phyloP scores from a whole-genome alignment of 176 grass and related monocot genomes.

The Poa annua region DNA sequence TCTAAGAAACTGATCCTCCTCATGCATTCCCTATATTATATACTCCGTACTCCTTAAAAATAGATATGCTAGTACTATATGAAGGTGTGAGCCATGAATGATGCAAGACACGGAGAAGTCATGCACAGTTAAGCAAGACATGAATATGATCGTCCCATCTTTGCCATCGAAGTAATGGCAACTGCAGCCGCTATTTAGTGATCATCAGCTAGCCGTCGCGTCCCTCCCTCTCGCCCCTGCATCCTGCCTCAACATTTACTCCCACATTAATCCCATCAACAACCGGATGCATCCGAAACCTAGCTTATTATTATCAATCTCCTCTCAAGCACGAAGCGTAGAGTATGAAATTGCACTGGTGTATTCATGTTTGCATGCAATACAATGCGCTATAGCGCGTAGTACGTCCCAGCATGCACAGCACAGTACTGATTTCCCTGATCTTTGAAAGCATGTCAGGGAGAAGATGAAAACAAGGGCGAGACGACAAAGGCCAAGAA shows the following conservation, averaged over 20 bases:
- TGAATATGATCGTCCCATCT: constrained; percentile 37
- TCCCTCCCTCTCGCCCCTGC: not conserved
- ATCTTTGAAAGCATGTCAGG: constrained; percentile 47
- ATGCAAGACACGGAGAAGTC: constrained; percentile 44
- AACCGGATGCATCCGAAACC: constrained; percentile 6
- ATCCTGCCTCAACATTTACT: constrained; percentile 41
- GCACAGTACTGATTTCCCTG: constrained; percentile 28
- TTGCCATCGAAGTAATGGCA: constrained; percentile 23
- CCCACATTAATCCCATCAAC: constrained; percentile 44
- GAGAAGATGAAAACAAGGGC: constrained; percentile 49
- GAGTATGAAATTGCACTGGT: not conserved
- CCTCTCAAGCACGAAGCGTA: constrained; percentile 7
- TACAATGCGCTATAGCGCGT: not conserved
- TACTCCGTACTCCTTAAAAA: not conserved
- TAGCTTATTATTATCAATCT: constrained; percentile 34
- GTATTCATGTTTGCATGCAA: constrained; percentile 13
- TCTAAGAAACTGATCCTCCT: not conserved
- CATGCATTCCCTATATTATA: too few species aligned
- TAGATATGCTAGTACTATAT: not conserved
- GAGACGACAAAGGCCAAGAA: constrained; percentile 48
- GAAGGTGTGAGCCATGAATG: constrained; percentile 25
- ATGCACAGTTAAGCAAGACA: constrained; percentile 46
- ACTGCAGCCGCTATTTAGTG: constrained; percentile 32
- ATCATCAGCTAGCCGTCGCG: constrained; percentile 26
- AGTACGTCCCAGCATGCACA: constrained; percentile 1